Base-by-base conservation (phyloP, 352 stramenopile species). In the Phytophthora pluvialis region DNA sequence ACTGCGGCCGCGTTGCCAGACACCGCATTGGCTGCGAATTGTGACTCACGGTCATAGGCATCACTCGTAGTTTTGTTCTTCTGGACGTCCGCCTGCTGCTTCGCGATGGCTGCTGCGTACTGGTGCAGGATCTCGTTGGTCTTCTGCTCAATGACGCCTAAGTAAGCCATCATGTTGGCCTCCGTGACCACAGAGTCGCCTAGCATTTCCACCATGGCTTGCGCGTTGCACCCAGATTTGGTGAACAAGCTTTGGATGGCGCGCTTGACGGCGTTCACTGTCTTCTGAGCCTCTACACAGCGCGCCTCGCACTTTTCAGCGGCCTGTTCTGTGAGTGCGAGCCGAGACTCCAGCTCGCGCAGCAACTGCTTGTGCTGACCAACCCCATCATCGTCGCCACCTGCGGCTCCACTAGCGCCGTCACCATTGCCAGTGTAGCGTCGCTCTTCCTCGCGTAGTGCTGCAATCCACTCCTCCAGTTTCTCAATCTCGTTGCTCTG, bases 401-500 rank as follows among this genome's bases (percentile, higher is more conserved):
- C 47, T n/a, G 26, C 35, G n/a, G 32, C 29, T 52, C 44, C 67
- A 40, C 40, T 71, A 12, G 45, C 35, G 9, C 68, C 83, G 32
- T 98, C 88, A 48, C 96, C 82, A 63, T 75, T 78, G 55, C 97
- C 86, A 56, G 72, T 80, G 66, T 90, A 95, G 63, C 91, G 91
- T 28, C 75, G 82, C 45, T 98, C 89, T 73, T 98, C 93, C 11
- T 97, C 74, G 15, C 75, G 78, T 71, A 88, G 45, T 40, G 79
- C 73, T 25, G 80, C 57, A 56, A 96, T 81, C 60, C 88, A 78
- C 57, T 97, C 90, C 38, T 97, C 87, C 13, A 97, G 78, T 58
- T 94, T 96, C 47, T 98, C 94, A 62, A 98, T 94, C 64, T 98
- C 94, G 59, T 95, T 97, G 48, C 80, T 94, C 74, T 98, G 93